Evolutionary conservation across 345 rosid species (phyloP).

Genomic region (Salix viminalis): DNA sequence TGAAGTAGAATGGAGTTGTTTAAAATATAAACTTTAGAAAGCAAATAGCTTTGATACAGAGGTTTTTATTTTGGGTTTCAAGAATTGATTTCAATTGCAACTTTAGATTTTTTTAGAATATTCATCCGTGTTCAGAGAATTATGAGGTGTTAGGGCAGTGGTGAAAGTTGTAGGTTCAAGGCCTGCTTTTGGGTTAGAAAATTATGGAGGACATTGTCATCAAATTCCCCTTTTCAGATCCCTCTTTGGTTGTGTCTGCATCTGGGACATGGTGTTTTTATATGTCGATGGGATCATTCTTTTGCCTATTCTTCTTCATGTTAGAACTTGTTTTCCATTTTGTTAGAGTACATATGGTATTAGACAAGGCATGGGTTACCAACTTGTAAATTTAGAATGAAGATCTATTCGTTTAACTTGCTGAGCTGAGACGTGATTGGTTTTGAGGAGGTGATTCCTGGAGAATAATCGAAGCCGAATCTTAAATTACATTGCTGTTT

Average conservation of each 20-base stretch:
- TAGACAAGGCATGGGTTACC: background rate
- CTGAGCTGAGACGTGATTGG: background rate
- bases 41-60: background rate
- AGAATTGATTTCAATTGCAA: background rate
- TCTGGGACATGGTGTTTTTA: background rate
- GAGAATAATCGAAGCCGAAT: background rate
- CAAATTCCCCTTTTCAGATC: background rate
- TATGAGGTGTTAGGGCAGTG: background rate
- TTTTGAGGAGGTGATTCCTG: background rate
- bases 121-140: background rate
- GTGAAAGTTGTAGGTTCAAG: background rate
- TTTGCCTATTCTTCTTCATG: background rate
- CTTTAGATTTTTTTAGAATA: background rate
- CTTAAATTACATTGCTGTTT: background rate
- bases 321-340: background rate
- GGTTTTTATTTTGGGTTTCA: background rate
- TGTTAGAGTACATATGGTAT: background rate
- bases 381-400: background rate
- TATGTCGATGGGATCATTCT: background rate
- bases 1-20: too few species aligned
- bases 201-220: background rate
- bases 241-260: background rate
- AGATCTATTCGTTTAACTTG: background rate
- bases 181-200: background rate
- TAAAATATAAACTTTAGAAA: background rate